These are phyloP conservation scores for Amanita pallidorosea DNA, from an alignment of 768 basidiomycete species.

Conservation along the genomic window DNA sequence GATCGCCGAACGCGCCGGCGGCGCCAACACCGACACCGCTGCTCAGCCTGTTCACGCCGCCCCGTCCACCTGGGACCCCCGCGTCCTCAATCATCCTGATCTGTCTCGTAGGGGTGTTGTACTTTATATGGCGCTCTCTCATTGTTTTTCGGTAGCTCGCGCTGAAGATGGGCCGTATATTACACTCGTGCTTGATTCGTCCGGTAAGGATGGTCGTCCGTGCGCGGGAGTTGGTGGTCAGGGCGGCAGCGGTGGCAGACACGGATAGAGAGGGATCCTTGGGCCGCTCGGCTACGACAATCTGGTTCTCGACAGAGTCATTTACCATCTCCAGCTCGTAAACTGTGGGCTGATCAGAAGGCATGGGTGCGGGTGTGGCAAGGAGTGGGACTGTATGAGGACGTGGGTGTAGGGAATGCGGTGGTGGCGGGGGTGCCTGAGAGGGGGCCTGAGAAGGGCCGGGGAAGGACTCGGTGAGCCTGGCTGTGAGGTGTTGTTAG, in stretches of 20 bases:
- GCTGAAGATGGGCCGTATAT: conserved; percentile 56
- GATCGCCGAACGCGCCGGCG: conserved; percentile 47
- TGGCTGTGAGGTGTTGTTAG: too few species aligned
- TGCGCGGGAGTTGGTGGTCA: conserved; percentile 43
- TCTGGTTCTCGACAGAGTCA: conserved; percentile 74
- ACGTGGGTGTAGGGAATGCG: conserved; percentile 8
- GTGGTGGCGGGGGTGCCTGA: too few species aligned
- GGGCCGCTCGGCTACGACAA: conserved; percentile 75
- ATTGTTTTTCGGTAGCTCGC: conserved; percentile 63
- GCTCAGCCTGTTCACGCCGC: conserved; percentile 68
- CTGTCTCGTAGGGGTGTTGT: conserved; percentile 55
- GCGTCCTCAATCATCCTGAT: conserved; percentile 70
- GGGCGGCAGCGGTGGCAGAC: conserved; percentile 23
- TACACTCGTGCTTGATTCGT: conserved; percentile 74
- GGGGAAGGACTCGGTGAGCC: too few species aligned
- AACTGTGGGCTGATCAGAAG: conserved; percentile 37
- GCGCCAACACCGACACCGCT: conserved; percentile 59
- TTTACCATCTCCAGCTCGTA: conserved; percentile 89
- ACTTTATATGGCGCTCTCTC: conserved; percentile 51
- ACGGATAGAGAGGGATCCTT: conserved; percentile 41
- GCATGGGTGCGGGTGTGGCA: conserved; percentile 9
- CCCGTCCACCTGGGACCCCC: conserved; percentile 55
- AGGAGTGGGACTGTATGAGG: conserved; percentile 20
- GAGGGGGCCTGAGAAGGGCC: too few species aligned
- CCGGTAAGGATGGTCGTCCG: conserved; percentile 74